phyloP scores from a whole-genome alignment of 176 grass and related monocot genomes.

The sorghum (Sorghum bicolor) region DNA sequence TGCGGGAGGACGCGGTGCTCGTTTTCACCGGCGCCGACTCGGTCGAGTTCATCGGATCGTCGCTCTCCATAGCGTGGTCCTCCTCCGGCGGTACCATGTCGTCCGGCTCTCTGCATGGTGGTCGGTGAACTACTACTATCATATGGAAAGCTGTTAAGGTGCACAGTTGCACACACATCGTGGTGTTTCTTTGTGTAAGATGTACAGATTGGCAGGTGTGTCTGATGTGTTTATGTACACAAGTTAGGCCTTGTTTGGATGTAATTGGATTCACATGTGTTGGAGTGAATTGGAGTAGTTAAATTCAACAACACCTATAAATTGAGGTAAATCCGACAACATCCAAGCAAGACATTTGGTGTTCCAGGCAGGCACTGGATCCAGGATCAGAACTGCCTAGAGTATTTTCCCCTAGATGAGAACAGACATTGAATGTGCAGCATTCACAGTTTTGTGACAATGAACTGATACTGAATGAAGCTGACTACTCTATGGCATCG shows the following conservation, averaged over 20 bases:
- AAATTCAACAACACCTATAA: too few relatives aligned
- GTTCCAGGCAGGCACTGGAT: too few relatives aligned
- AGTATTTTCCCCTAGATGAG: not conserved
- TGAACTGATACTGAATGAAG: not conserved
- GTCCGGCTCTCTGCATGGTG: not conserved
- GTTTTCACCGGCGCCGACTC: not conserved
- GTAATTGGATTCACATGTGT: too few relatives aligned
- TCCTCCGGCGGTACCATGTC: not conserved
- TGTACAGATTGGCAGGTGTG: not conserved
- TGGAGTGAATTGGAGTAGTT: too few relatives aligned
- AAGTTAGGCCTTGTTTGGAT: too few relatives aligned
- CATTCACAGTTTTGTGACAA: not conserved
- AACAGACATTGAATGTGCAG: not conserved
- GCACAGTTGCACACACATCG: not conserved
- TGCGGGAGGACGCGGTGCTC: not conserved
- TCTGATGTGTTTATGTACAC: not conserved
- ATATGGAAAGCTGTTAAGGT: not conserved
- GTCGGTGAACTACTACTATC: not conserved
- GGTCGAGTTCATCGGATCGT: not conserved
- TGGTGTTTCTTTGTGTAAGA: not conserved
- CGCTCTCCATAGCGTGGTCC: not conserved
- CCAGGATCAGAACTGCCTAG: not conserved
- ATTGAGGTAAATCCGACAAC: too few relatives aligned
- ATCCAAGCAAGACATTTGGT: too few relatives aligned
- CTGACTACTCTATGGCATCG: not conserved